A percentile compares a stretch with the other conserved stretches of the same genome.
Evolutionary conservation across 352 stramenopile genomes (phyloP).

Genomic region (Phytopythium ostracodes): DNA sequence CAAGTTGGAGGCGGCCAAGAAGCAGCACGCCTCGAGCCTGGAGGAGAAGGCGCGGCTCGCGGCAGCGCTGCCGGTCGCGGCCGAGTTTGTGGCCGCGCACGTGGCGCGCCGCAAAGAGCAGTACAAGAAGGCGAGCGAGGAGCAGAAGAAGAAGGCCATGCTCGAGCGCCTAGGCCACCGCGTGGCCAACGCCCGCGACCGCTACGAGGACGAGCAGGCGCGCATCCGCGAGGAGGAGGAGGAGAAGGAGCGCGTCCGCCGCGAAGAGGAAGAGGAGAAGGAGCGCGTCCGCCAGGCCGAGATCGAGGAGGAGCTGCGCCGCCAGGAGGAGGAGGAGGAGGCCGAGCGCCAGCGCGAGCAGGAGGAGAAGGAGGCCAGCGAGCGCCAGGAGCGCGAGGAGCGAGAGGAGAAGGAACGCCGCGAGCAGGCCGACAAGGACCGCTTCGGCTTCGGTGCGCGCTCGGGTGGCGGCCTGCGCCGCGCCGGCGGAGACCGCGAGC

Average conservation of each 20-base stretch:
- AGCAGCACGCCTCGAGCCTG: constrained; percentile 87
- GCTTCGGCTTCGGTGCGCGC: constrained; percentile 3
- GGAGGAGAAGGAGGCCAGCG: constrained; percentile 27
- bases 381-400: constrained; percentile 15
- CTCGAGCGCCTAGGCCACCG: constrained; percentile 60
- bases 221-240: constrained; percentile 54
- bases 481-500: constrained; percentile 20
- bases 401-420: constrained; percentile 36
- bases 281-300: constrained; percentile 55
- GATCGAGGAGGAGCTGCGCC: constrained; percentile 59
- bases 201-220: constrained; percentile 70
- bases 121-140: constrained; percentile 83
- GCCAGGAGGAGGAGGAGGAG: constrained; percentile 61
- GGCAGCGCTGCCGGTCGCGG: constrained; percentile 67
- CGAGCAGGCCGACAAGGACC: constrained; percentile 23
- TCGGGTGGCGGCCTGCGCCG: constrained; percentile 8
- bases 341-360: constrained; percentile 40
- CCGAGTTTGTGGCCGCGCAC: constrained; percentile 74
- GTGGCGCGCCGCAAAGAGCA: constrained; percentile 71
- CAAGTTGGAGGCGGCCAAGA: constrained; percentile 77
- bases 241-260: constrained; percentile 50
- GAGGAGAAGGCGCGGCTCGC: constrained; percentile 83
- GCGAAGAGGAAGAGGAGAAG: constrained; percentile 55
- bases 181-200: constrained; percentile 58
- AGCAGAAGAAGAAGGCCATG: constrained; percentile 85